Base-by-base conservation (phyloP, 176 grass and related monocot genomes). In the Guadua angustifolia region DNA sequence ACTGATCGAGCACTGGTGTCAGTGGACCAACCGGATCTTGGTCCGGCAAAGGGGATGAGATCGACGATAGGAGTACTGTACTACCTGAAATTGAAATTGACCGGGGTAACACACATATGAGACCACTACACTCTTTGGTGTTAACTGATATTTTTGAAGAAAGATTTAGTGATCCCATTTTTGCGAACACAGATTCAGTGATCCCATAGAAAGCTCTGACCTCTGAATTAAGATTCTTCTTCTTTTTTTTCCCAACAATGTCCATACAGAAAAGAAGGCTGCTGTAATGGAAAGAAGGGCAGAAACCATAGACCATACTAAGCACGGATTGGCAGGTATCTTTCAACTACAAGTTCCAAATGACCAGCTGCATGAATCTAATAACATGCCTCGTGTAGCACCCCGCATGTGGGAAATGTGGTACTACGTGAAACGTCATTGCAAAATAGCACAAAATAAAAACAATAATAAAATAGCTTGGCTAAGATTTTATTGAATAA, bases 21-120 rank as follows among this genome's bases (percentile, higher is more conserved):
- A 90, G 84, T 40, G 92, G 88, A 74, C 78, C 88, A 66, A 62
- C 73, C 0, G 79, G 82, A 80, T 88, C 84, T 82, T 83, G 88
- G 69, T 87, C 90, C 22, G 79, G 65, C 39, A 86, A 76, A 84
- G 60, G 69, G 52, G 75, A 79, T 79, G 73, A 70, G 74, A 83
- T 86, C 39, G 77, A 65, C 39, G 77, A 72, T 26, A 35, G 32
- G 3, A 52, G 24, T 16, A 7, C 11, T 15, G 24, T 16, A 7
- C 11, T 15, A 86, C 62, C 52, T 73, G 71, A 74, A 36, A 74
- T 79, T 82, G 79, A 78, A 51, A 51, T 25, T 81, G 76, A 88
- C 74, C 55, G 73, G 4, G 15, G 56, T 65, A 50, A 16, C 13
- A 17, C 49, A 16, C 15, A 9, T 39, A 51, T 61, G 40, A 75